phyloP scores from a whole-genome alignment of 257 asterid species.

The Solanum pimpinellifolium region DNA sequence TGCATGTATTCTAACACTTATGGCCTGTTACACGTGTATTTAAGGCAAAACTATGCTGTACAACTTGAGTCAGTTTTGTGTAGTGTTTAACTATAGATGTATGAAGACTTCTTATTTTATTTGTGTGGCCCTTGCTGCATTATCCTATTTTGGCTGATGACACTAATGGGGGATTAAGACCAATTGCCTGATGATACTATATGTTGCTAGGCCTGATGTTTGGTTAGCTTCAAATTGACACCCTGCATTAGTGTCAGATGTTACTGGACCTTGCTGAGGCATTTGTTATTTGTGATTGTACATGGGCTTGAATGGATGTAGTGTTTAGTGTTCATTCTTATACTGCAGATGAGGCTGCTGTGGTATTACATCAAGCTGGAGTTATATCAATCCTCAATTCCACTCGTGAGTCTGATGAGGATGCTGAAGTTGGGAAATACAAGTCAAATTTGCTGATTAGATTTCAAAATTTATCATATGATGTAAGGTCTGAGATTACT shows the following conservation, averaged over 20 bases:
- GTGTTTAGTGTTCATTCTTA: neutral
- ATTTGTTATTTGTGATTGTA: neutral
- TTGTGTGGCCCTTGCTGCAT: neutral
- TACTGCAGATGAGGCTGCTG: slow-evolving; percentile 52
- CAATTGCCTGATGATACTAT: neutral
- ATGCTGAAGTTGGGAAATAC: slow-evolving; percentile 43
- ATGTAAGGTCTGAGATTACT: slow-evolving; percentile 3
- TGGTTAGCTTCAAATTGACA: neutral
- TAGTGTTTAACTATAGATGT: neutral
- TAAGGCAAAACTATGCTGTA: neutral
- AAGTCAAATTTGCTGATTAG: slow-evolving; percentile 39
- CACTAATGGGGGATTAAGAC: neutral
- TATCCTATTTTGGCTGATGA: neutral
- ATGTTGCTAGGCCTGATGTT: neutral
- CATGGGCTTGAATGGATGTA: neutral
- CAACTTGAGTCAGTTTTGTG: neutral
- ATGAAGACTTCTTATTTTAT: neutral
- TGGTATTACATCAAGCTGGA: slow-evolving; percentile 54
- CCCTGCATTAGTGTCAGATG: neutral
- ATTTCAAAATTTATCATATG: slow-evolving; percentile 26
- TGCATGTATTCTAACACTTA: too few relatives aligned
- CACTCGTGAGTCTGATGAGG: slow-evolving; percentile 38
- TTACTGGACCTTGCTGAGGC: neutral
- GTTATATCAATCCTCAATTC: slow-evolving; percentile 41
- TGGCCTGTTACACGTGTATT: neutral